Evolutionary conservation across 352 stramenopile genomes (phyloP).

Genomic region (Albugo laibachii): DNA sequence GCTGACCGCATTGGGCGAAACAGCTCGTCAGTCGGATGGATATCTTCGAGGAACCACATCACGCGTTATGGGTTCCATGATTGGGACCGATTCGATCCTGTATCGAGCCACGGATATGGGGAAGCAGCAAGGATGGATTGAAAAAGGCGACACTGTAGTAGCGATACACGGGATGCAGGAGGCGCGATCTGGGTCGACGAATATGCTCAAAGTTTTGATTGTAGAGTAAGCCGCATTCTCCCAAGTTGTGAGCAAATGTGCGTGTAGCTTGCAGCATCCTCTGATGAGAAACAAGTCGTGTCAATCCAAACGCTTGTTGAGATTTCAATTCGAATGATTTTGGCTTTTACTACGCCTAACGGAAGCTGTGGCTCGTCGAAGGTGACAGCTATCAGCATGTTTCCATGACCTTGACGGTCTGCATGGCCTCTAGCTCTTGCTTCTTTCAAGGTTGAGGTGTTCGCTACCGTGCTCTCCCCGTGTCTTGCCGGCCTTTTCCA

Average conservation of each 20-base stretch:
- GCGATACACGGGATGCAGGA: slow-evolving; percentile 81
- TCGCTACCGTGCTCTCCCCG: too few relatives aligned
- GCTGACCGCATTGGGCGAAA: slow-evolving; percentile 45
- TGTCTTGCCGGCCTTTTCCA: too few relatives aligned
- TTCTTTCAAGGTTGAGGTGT: too few relatives aligned
- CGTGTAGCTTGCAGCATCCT: too few relatives aligned
- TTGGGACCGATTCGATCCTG: slow-evolving; percentile 81
- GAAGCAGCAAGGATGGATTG: slow-evolving; percentile 75
- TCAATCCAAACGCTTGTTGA: too few relatives aligned
- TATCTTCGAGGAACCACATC: slow-evolving; percentile 43
- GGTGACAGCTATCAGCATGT: too few relatives aligned
- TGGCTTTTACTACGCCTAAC: too few relatives aligned
- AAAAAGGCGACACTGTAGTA: slow-evolving; percentile 75
- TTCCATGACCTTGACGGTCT: too few relatives aligned
- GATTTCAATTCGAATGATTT: too few relatives aligned
- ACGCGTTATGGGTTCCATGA: slow-evolving; percentile 69
- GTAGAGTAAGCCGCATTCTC: slow-evolving; percentile 30
- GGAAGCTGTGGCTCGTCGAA: too few relatives aligned
- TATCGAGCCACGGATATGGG: slow-evolving; percentile 73
- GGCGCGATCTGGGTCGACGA: slow-evolving; percentile 71
- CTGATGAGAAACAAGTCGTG: too few relatives aligned
- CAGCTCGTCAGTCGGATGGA: slow-evolving; percentile 40
- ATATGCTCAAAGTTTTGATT: slow-evolving; percentile 85
- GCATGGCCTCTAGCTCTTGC: too few relatives aligned
- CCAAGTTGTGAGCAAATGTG: neutral